Conservation (phyloP, 2,329 filamentous ascomycete genomes). For the Monosporascus sp. region DNA sequence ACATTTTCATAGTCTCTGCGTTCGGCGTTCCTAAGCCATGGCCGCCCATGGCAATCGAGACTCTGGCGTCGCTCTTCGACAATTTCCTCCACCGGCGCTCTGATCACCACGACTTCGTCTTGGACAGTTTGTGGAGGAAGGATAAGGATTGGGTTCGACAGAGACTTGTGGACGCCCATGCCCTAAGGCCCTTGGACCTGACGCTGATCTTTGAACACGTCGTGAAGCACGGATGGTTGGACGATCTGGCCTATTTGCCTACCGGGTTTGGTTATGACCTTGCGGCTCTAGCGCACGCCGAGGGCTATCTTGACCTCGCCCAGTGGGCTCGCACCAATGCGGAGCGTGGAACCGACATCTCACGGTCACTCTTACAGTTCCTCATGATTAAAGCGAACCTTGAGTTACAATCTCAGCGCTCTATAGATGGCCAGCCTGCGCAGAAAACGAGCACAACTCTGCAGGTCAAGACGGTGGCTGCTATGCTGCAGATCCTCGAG, state of each 20-base stretch:
- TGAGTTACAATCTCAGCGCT: conserved; percentile 69
- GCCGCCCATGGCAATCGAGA: conserved; percentile 69
- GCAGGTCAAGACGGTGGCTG: conserved; percentile 78
- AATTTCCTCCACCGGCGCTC: conserved; percentile 78
- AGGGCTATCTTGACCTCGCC: conserved; percentile 72
- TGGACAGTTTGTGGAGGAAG: conserved; percentile 87
- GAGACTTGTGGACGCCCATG: conserved; percentile 73
- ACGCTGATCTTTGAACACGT: conserved; percentile 74
- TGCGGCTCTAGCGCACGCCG: conserved; percentile 76
- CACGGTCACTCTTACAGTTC: conserved; percentile 70
- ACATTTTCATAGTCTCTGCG: conserved; percentile 73
- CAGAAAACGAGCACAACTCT: conserved; percentile 66
- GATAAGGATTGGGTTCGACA: conserved; percentile 82
- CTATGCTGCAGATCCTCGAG: conserved; percentile 73
- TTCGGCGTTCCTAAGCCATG: conserved; percentile 74
- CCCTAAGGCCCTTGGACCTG: conserved; percentile 61
- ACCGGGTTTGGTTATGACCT: conserved; percentile 87
- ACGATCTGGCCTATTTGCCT: conserved; percentile 69
- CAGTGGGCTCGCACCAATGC: conserved; percentile 73
- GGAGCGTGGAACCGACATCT: conserved; percentile 62
- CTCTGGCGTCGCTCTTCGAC: conserved; percentile 71
- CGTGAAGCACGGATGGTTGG: conserved; percentile 75
- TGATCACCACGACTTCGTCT: conserved; percentile 76
- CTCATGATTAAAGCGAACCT: conserved; percentile 78
- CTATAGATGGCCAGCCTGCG: conserved; percentile 54